Evolutionary conservation across 2,329 filamentous ascomycete species (phyloP).

Genomic region (Fusarium sp.): DNA sequence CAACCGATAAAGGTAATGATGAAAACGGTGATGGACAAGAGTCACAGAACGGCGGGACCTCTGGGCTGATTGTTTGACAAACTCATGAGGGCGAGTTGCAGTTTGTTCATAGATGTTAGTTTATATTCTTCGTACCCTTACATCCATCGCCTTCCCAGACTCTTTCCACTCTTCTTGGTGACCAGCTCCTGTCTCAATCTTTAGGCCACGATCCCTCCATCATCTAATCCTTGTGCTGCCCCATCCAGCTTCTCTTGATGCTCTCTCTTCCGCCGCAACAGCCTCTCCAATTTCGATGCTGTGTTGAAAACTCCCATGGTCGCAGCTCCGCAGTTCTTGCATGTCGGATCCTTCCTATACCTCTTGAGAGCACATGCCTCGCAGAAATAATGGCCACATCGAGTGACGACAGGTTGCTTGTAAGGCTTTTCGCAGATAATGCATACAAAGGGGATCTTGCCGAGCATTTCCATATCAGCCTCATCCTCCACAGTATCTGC

Average conservation of each 20-base stretch:
- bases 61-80: too few species aligned
- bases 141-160: too few species aligned
- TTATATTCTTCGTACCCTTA: too few species aligned
- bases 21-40: too few species aligned
- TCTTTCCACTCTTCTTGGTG: too few species aligned
- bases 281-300: constrained; percentile 81
- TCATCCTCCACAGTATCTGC: constrained; percentile 53
- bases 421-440: constrained; percentile 85
- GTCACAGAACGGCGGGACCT: too few species aligned
- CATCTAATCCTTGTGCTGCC: background rate
- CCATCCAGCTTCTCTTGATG: constrained; percentile 60
- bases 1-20: too few species aligned
- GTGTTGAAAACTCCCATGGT: constrained; percentile 91
- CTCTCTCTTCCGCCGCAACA: constrained; percentile 78
- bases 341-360: constrained; percentile 87
- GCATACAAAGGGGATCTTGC: constrained; percentile 89
- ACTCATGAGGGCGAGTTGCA: too few species aligned
- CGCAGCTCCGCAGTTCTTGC: constrained; percentile 83
- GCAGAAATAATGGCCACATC: constrained; percentile 97
- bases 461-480: constrained; percentile 75
- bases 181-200: too few species aligned
- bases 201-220: background rate
- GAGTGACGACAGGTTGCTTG: constrained; percentile 82
- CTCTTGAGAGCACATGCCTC: constrained; percentile 86
- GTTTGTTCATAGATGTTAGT: too few species aligned